Evolutionary conservation across 2,329 filamentous ascomycete species (phyloP).

Genomic region (Exophiala mesophila): DNA sequence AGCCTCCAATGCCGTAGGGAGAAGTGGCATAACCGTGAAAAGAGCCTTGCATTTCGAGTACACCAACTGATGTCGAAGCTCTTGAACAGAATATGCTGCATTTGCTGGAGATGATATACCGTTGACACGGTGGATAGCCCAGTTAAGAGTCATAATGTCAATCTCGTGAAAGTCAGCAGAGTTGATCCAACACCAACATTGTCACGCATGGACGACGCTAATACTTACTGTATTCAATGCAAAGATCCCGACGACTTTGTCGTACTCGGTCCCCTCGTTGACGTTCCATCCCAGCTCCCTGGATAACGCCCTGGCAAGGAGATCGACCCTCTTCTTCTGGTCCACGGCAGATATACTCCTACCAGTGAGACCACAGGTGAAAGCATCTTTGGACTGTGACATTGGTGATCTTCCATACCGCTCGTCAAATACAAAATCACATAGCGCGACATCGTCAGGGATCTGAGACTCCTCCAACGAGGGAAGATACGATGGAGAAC

Average conservation of each 20-base stretch:
- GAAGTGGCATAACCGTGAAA: conserved; percentile 65
- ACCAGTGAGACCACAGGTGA: conserved; percentile 72
- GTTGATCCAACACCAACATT: background rate
- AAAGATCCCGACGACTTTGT: conserved; percentile 72
- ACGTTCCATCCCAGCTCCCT: conserved; percentile 67
- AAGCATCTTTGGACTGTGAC: conserved; percentile 61
- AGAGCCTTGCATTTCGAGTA: conserved; percentile 64
- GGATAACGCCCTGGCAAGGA: conserved; percentile 61
- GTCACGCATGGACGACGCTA: conserved; percentile 35
- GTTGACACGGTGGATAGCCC: conserved; percentile 67
- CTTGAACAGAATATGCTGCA: conserved; percentile 64
- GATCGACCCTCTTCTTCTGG: conserved; percentile 60
- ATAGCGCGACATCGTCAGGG: conserved; percentile 68
- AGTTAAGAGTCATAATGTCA: conserved; percentile 67
- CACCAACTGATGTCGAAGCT: conserved; percentile 66
- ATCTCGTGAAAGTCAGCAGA: conserved; percentile 55
- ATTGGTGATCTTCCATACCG: conserved; percentile 62
- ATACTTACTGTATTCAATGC: conserved; percentile 68
- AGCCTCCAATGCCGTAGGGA: conserved; percentile 60
- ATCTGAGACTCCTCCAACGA: conserved; percentile 50
- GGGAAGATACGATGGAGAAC: conserved; percentile 36
- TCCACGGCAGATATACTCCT: conserved; percentile 60
- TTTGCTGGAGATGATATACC: conserved; percentile 70
- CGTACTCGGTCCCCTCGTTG: conserved; percentile 69
- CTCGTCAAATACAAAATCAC: conserved; percentile 72